A percentile compares a stretch with the other conserved stretches of the same genome.
Evolutionary conservation across 1,284 basidiomycete species (phyloP).

Genomic region (Trametes sp.): DNA sequence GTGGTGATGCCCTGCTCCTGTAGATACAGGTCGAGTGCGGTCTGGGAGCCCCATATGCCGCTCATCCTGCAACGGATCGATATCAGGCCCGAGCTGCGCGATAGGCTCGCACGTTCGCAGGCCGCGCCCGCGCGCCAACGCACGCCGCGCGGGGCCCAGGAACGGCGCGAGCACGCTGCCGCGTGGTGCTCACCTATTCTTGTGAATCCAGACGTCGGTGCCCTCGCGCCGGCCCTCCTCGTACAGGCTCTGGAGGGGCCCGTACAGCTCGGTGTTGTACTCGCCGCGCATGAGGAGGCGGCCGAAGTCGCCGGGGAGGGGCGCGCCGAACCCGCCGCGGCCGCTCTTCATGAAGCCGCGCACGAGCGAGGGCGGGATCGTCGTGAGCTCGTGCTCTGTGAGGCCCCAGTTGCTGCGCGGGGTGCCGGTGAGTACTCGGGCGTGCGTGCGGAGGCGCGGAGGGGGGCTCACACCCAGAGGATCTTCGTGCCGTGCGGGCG

Average conservation of each 20-base stretch:
- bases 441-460: conserved; percentile 6
- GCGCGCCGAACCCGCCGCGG: conserved; percentile 62
- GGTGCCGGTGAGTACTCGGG: neutral
- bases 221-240: conserved; percentile 58
- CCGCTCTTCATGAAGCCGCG: conserved; percentile 59
- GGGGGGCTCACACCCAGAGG: conserved; percentile 65
- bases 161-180: neutral
- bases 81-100: neutral
- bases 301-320: conserved; percentile 62
- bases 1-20: conserved; percentile 69
- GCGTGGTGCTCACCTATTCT: conserved; percentile 59
- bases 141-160: too few relatives aligned
- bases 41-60: conserved; percentile 69
- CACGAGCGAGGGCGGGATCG: conserved; percentile 64
- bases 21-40: conserved; percentile 65
- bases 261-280: conserved; percentile 64
- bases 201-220: conserved; percentile 76
- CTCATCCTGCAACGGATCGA: conserved; percentile 59
- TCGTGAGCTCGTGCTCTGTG: conserved; percentile 66
- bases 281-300: conserved; percentile 66
- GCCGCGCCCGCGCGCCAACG: conserved; percentile 3
- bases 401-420: conserved; percentile 70
- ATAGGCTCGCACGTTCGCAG: conserved; percentile 17
- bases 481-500: conserved; percentile 64
- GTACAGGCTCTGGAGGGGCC: conserved; percentile 64